Base-by-base conservation (phyloP, 495 filamentous ascomycete species). In the Aspergillus mulundensis region DNA sequence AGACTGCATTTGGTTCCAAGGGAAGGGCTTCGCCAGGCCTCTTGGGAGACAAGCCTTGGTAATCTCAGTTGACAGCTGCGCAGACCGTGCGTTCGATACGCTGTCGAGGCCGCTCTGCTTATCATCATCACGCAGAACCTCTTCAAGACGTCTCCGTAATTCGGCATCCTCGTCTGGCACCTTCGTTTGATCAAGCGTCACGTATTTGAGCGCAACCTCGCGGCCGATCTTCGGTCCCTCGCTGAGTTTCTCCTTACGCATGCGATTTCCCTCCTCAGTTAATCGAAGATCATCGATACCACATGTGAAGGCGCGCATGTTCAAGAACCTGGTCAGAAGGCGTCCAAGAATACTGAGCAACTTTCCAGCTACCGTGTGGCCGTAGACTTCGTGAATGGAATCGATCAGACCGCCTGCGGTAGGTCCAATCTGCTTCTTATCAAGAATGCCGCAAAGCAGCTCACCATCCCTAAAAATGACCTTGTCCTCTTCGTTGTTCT, bases 1-100 rank as follows among this genome's bases (percentile, higher is more conserved):
- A 57, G 87, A 83, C 78, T 97, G 95, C 91, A 99, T 97, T 69
- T 97, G 95, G 61, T 99, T 99, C 65, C 86, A 87, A 0, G 95
- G 95, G 73, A 97, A 97, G 19, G 84, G 84, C 71, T 99, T 99
- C 54, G 85, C 84, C 34, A 99, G 82, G 32, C 90, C 91, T 8
- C 65, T 64, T 1, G 94, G 95, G 39, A 97, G 78, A 73, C 91
- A 96, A 12, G 79, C 77, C 25, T 73, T 76, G 6, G 90, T 96
- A 48, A 97, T 84, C 2, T 84, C 83, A 0, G 87, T 87, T 3
- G 94, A 96, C 7, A 98, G 78, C 18, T 80, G 71, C 10, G 78
- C 75, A 46, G 85, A 87, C 49, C 78, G 74, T n/a, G 80, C 76
- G 65, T 94, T 96, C 56, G 88, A 87, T 57, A 97, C 83, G 49